These are phyloP conservation scores for Sapria himalayana DNA, from an alignment of 345 rosid genomes.

Conservation along the genomic window DNA sequence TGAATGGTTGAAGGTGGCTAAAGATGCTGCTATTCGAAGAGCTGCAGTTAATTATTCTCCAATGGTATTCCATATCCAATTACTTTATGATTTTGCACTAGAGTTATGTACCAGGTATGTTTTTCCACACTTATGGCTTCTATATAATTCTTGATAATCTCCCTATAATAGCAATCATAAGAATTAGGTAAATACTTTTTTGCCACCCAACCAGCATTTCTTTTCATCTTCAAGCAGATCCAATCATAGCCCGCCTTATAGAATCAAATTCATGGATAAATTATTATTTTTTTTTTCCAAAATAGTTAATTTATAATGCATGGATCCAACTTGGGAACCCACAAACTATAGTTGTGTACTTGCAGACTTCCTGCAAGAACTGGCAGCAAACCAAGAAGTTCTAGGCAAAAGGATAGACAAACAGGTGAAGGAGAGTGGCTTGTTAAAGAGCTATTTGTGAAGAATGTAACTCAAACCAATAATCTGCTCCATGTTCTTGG, in stretches of 20 bases:
- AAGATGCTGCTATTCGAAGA: constrained; percentile 88
- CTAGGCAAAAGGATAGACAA: constrained; percentile 74
- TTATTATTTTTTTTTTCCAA: too few species aligned
- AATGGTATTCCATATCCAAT: constrained; percentile 97
- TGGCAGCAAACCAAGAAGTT: constrained; percentile 60
- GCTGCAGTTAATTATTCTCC: constrained; percentile 94
- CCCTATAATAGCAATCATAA: too few species aligned
- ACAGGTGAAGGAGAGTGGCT: constrained; percentile 73
- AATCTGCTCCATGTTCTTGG: constrained; percentile 55
- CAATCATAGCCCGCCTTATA: too few species aligned
- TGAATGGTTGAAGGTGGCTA: constrained; percentile 69
- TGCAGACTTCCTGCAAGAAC: constrained; percentile 42
- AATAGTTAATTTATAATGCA: too few species aligned
- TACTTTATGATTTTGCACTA: constrained; percentile 83
- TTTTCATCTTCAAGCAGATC: too few species aligned
- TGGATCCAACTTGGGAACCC: too few species aligned
- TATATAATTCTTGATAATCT: too few species aligned
- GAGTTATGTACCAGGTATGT: constrained; percentile 64
- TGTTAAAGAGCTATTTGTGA: constrained; percentile 62
- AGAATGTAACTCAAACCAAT: constrained; percentile 42
- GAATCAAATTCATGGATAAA: too few species aligned
- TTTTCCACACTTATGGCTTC: too few species aligned
- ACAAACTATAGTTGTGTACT: too few species aligned
- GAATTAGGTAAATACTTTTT: too few species aligned
- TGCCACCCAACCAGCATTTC: too few species aligned